These are phyloP conservation scores for Daphne laureola DNA, from an alignment of 441 rosid genomes.

Conservation along the genomic window DNA sequence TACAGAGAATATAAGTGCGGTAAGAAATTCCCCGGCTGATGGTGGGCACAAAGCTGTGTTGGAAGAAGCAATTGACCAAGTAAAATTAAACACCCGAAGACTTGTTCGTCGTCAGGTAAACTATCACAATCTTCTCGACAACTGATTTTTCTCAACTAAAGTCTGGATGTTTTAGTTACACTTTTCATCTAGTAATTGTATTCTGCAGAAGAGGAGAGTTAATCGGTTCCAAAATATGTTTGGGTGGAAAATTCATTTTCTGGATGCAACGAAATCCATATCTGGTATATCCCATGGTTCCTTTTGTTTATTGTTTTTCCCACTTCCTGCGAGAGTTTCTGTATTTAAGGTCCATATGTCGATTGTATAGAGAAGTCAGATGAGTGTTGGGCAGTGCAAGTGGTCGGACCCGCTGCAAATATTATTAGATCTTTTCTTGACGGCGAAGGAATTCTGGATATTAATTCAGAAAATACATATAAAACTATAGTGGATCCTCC, in stretches of 20 bases:
- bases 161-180: constrained; percentile 3
- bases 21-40: constrained; percentile 29
- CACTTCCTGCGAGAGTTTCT: neutral
- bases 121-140: no score
- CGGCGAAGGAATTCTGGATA: constrained; percentile 17
- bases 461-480: constrained; percentile 9
- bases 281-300: constrained; percentile 30
- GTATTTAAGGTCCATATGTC: neutral
- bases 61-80: constrained; percentile 58
- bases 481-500: constrained; percentile 13
- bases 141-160: constrained; percentile 1
- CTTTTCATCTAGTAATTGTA: neutral
- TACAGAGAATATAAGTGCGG: constrained; percentile 35
- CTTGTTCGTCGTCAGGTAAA: constrained; percentile 81
- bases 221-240: constrained; percentile 47
- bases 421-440: constrained; percentile 35
- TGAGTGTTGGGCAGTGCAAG: constrained; percentile 60
- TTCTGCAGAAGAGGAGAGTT: constrained; percentile 72
- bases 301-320: constrained; percentile 1
- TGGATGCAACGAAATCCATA: constrained; percentile 66
- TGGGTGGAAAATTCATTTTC: constrained; percentile 67
- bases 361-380: constrained; percentile 43
- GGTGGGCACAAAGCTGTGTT: constrained; percentile 36
- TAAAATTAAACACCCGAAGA: constrained; percentile 71
- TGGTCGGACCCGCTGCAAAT: constrained; percentile 50